Evolutionary conservation across 768 basidiomycete genomes (phyloP), one percentile per base, ranked within the genome.

Genomic region (Piloderma croceum): DNA sequence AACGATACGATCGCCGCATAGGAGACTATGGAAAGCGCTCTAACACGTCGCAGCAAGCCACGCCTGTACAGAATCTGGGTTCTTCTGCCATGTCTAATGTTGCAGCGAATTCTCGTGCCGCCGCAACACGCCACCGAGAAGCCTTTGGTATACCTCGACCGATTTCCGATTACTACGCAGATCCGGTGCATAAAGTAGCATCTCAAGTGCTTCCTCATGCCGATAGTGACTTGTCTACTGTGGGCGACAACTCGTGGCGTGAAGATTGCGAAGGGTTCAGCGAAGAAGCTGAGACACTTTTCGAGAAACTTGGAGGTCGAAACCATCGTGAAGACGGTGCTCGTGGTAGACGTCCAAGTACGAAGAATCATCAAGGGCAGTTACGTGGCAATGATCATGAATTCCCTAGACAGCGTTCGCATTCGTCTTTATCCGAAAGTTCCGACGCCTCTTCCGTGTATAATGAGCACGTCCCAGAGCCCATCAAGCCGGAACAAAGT

Each of bases 111-210:
- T 65, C 53, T 12, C 49, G 55, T 15, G 60, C 58, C 2, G 66
- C 65, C 12, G 70, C 71, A 23, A 67, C 68, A 31, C 64, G 67
- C 11, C 71, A 76, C 47, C 60, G 71, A 31, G 61, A 62, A 44
- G 73, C 69, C n/a, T 71, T 76, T 46, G 77, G 77, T 5, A 72
- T 78, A 34, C 67, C 65, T 4, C 60, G 68, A 3, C 73, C 74
- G 3, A 59, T 62, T 7, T 70, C 67, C 10, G 66, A 69, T 13
- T 9, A 9, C 27, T 29, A 29, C 27, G 27, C 10, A 9, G 27
- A 29, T 29, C n/a, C 42, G 53, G 24, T 41, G 44, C 20, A 36
- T 35, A 17, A 41, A 45, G 32, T 41, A 47, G 20, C 43, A 38
- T 27, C 44, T 44, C 27, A 36, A 43, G 31, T 40, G n/a, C 34